These are phyloP conservation scores for Oleoguttula mirabilis DNA, from an alignment of 495 filamentous ascomycete species.

Conservation along the genomic window DNA sequence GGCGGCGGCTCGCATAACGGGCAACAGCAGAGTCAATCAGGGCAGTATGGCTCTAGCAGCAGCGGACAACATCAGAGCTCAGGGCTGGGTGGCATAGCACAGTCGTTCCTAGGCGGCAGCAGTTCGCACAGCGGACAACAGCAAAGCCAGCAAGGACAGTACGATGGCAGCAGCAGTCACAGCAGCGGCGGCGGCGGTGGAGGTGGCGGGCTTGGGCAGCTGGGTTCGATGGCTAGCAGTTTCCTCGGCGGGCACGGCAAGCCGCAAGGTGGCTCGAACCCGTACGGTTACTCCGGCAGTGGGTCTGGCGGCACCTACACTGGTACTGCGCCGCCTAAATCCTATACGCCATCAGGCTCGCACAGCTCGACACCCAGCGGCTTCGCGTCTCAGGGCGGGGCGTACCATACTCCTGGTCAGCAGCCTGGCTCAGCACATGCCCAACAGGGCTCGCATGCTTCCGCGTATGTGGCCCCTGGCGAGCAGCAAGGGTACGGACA, in stretches of 20 bases:
- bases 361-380: neutral
- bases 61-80: conserved; percentile 8
- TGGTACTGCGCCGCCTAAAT: conserved; percentile 11
- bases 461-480: neutral
- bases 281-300: conserved; percentile 13
- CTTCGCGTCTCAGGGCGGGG: conserved; percentile 9
- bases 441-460: neutral
- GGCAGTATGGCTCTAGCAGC: no score
- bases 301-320: conserved; percentile 6
- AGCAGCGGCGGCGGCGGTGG: conserved; percentile 5
- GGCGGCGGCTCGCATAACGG: conserved; percentile 28
- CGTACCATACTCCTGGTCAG: conserved; percentile 13
- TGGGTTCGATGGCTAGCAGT: conserved; percentile 18
- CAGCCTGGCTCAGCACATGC: conserved; percentile 1
- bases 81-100: conserved; percentile 26
- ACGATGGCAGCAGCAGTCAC: neutral
- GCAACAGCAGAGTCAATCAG: no score
- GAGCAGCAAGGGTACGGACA: conserved; percentile 7
- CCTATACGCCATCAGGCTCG: conserved; percentile 14
- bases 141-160: conserved; percentile 20
- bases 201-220: conserved; percentile 15
- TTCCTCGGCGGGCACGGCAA: conserved; percentile 21
- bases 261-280: conserved; percentile 4
- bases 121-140: conserved; percentile 24
- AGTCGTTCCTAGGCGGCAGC: conserved; percentile 33